A percentile compares a stretch with the other conserved stretches of the same genome.
Conservation (phyloP, 257 asterid species). For the Avicennia marina region DNA sequence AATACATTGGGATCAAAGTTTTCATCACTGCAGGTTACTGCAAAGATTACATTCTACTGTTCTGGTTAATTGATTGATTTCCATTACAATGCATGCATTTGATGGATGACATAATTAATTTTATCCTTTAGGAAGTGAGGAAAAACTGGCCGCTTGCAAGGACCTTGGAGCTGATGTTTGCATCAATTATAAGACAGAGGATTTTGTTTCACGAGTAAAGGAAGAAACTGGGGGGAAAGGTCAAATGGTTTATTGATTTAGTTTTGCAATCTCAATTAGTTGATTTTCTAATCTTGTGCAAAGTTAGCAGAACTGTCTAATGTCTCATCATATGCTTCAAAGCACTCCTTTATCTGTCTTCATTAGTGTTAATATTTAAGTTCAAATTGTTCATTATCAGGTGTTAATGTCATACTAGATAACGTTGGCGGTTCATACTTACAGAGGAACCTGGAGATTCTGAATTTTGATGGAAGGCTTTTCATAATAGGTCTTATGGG, state of each 20-base stretch:
- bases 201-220: slow-evolving; percentile 80
- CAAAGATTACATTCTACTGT: background rate
- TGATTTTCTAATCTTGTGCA: background rate
- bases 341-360: background rate
- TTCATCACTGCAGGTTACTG: slow-evolving; percentile 87
- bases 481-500: slow-evolving; percentile 95
- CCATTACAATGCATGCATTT: background rate
- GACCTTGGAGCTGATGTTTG: slow-evolving; percentile 93
- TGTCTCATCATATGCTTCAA: background rate
- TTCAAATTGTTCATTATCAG: slow-evolving; percentile 29
- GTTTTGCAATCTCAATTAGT: background rate
- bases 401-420: slow-evolving; percentile 91
- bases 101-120: background rate
- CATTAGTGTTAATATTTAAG: slow-evolving; percentile 5
- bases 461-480: slow-evolving; percentile 77
- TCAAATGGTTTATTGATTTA: slow-evolving; percentile 3
- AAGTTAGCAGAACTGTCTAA: background rate
- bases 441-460: slow-evolving; percentile 68
- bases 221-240: slow-evolving; percentile 97
- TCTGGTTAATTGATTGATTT: slow-evolving; percentile 6
- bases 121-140: slow-evolving; percentile 67
- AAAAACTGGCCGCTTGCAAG: slow-evolving; percentile 87
- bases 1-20: slow-evolving; percentile 65
- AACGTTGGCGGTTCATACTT: slow-evolving; percentile 76
- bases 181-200: slow-evolving; percentile 92